Conservation (phyloP, 495 filamentous ascomycete species). For the Penicillium nucicola region DNA sequence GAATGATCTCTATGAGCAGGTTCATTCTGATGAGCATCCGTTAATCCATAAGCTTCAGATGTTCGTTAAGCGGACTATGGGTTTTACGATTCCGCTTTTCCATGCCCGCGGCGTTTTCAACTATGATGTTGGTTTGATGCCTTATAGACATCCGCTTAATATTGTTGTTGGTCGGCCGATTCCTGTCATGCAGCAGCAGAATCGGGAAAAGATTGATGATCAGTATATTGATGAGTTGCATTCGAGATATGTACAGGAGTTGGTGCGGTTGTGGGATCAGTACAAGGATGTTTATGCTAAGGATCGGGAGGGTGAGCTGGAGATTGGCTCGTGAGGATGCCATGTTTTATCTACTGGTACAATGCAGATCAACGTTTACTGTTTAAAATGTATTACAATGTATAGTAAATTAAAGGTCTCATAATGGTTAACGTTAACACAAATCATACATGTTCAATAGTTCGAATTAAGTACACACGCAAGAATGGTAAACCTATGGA, state of each 20-base stretch:
- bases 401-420: neutral
- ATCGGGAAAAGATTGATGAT: conserved; percentile 55
- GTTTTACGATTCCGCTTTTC: conserved; percentile 90
- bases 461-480: conserved; percentile 4
- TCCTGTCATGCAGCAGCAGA: conserved; percentile 56
- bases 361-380: no score
- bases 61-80: conserved; percentile 73
- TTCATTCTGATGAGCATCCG: conserved; percentile 67
- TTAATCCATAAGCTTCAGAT: conserved; percentile 73
- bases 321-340: conserved; percentile 64
- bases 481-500: conserved; percentile 16
- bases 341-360: no score
- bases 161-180: conserved; percentile 84
- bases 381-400: neutral
- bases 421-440: conserved; percentile 1
- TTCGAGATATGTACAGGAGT: conserved; percentile 69
- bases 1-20: conserved; percentile 92
- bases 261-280: conserved; percentile 78
- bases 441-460: conserved; percentile 2
- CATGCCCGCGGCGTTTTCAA: conserved; percentile 94
- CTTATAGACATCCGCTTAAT: conserved; percentile 82
- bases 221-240: conserved; percentile 80
- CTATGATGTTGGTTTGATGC: conserved; percentile 94
- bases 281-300: conserved; percentile 85
- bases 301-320: conserved; percentile 68